Percentiles rank a stretch among this genome's conserved stretches.
Evolutionary conservation across 257 asterid species (phyloP).

Genomic region (Nicotiana tabacum): DNA sequence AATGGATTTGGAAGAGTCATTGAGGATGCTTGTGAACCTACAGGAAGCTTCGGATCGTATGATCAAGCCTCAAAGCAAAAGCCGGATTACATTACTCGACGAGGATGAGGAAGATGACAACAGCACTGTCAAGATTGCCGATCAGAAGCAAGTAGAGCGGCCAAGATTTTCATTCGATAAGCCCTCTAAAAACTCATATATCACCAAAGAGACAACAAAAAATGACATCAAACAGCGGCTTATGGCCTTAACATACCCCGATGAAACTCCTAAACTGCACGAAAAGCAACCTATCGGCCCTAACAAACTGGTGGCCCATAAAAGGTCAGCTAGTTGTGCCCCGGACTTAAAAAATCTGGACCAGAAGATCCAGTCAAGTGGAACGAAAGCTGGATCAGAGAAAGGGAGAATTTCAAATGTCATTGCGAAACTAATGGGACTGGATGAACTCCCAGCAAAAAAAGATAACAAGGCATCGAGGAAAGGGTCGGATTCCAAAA

Average conservation of each 20-base stretch:
- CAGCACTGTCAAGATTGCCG: conserved; percentile 26
- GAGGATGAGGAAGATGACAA: conserved; percentile 60
- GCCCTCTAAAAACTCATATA: conserved; percentile 29
- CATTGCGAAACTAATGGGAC: conserved; percentile 93
- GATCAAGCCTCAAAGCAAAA: conserved; percentile 33
- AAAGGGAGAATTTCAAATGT: conserved; percentile 78
- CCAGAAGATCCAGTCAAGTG: conserved; percentile 22
- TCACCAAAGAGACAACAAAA: conserved; percentile 23
- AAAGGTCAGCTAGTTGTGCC: conserved; percentile 47
- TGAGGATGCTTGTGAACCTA: conserved; percentile 62
- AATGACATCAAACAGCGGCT: conserved; percentile 29
- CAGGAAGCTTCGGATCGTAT: conserved; percentile 53
- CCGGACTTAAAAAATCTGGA: conserved; percentile 31
- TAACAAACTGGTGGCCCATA: conserved; percentile 34
- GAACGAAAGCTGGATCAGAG: conserved; percentile 33
- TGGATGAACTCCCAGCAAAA: conserved; percentile 57
- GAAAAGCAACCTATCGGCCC: conserved; percentile 23
- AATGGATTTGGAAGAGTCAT: conserved; percentile 71
- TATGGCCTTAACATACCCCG: conserved; percentile 38
- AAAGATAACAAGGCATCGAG: conserved; percentile 20
- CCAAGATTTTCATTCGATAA: conserved; percentile 86
- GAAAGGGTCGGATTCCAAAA: conserved; percentile 30
- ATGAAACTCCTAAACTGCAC: conserved; percentile 25
- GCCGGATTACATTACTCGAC: conserved; percentile 52
- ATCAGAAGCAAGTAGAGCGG: conserved; percentile 51